phyloP scores from a whole-genome alignment of 1,284 basidiomycete genomes.

The Microbotryum intermedium region DNA sequence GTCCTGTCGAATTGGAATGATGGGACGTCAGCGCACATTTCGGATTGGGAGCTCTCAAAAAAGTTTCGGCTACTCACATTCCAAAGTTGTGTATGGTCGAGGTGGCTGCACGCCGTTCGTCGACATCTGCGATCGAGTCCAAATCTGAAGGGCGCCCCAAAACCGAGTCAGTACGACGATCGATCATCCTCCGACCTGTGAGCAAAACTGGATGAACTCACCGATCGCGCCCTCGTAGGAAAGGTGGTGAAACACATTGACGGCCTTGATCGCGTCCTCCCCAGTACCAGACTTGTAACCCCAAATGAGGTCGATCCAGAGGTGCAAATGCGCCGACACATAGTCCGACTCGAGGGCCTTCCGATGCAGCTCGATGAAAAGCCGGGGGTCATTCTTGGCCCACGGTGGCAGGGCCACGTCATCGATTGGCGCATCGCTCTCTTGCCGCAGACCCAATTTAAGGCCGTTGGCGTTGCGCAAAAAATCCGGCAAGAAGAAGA shows the following conservation, averaged over 20 bases:
- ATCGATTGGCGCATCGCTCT: conserved; percentile 70
- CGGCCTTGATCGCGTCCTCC: conserved; percentile 38
- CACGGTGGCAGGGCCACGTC: conserved; percentile 84
- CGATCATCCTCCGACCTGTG: too few species aligned
- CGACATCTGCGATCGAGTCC: conserved; percentile 70
- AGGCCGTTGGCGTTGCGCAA: conserved; percentile 46
- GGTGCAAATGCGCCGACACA: conserved; percentile 74
- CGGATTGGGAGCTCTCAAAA: conserved; percentile 18
- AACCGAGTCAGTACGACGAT: neutral
- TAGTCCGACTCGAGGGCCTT: conserved; percentile 83
- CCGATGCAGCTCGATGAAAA: conserved; percentile 76
- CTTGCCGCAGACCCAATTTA: conserved; percentile 70
- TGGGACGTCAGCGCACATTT: conserved; percentile 44
- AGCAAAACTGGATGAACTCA: conserved; percentile 34
- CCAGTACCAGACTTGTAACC: conserved; percentile 40
- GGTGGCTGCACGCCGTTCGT: conserved; percentile 82
- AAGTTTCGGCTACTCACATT: conserved; percentile 17
- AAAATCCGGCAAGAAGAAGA: conserved; percentile 54
- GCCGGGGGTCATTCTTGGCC: conserved; percentile 73
- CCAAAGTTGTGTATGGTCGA: conserved; percentile 88
- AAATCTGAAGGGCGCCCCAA: conserved; percentile 51
- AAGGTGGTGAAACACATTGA: conserved; percentile 87
- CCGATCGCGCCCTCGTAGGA: conserved; percentile 89
- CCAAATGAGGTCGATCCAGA: conserved; percentile 87
- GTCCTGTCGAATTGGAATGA: conserved; percentile 56